Evolutionary conservation across 495 filamentous ascomycete species (phyloP), one percentile per base, ranked within the genome.

Genomic region (Chaetomium fimeti): DNA sequence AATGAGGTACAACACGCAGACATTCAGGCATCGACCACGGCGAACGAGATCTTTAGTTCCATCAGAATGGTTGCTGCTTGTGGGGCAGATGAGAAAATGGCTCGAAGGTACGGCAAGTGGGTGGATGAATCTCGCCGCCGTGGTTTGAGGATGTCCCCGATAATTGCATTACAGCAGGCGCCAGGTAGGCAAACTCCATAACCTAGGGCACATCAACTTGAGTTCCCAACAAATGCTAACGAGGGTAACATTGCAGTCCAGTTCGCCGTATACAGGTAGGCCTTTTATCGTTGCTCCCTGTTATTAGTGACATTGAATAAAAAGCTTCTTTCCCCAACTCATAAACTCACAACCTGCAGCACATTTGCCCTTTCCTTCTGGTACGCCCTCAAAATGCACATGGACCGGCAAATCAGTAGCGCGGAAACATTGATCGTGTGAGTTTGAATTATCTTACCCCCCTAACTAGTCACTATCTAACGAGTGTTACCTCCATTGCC

Each of bases 1-100:
- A 78, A 77, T 47, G 68, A 80, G 22, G 81, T 85, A 22, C 80
- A 88, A 66, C 76, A 82, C 63, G 78, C 81, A 5, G 84, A 88
- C 56, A 84, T 82, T 24, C 82, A 86, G 52, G 86, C 86, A 0
- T 84, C 85, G 0, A 82, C 82, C 22, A 75, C 87, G 13, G 84
- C 87, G 11, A 85, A 84, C 60, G 87, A 88, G 64, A 75, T 79
- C 1, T 79, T 86, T 45, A 69, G 77, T 18, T 83, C 83, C 4
- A 78, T 87, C 24, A 72, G 85, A 47, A 87, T 88, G 74, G 76
- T 89, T 45, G 79, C 82, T 28, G 87, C 87, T 11, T 88, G 85
- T 63, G 85, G 87, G 22, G 87, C 86, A 0, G 84, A 88, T 66
- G 66, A 67, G 16, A 83, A 81, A 59, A 80, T 88, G 68, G 71